phyloP scores from a whole-genome alignment of 345 rosid genomes.

The Linum trigynum region DNA sequence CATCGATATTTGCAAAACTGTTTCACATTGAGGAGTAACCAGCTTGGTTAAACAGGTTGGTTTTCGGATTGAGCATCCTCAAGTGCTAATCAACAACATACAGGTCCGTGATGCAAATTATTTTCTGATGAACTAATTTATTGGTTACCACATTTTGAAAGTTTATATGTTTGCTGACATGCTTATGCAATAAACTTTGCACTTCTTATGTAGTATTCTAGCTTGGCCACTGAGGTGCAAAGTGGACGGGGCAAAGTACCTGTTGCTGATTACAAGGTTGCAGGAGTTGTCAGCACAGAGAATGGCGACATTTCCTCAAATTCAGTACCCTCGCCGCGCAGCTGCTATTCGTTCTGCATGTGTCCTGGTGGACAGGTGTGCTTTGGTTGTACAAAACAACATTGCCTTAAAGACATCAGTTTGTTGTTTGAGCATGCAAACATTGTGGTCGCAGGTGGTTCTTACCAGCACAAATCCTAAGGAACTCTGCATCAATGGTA shows the following conservation, averaged over 20 bases:
- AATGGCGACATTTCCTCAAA: conserved; percentile 22
- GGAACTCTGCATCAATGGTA: conserved; percentile 89
- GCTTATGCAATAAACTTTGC: background rate
- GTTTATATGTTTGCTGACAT: background rate
- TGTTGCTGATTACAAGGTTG: conserved; percentile 91
- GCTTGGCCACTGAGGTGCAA: conserved; percentile 50
- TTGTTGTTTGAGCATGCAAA: background rate
- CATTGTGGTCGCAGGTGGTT: conserved; percentile 55
- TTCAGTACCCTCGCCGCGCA: conserved; percentile 28
- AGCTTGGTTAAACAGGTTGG: conserved; percentile 58
- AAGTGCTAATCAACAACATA: conserved; percentile 75
- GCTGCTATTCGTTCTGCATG: conserved; percentile 99
- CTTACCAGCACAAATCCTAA: conserved; percentile 76
- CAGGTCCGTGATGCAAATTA: conserved; percentile 41
- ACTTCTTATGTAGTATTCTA: conserved; percentile 49
- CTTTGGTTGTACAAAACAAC: background rate
- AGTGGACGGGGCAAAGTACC: conserved; percentile 89
- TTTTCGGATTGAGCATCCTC: conserved; percentile 94
- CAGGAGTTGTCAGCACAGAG: conserved; percentile 39
- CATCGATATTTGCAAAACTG: too few species aligned
- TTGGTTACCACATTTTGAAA: too few species aligned
- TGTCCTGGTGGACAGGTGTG: conserved; percentile 98
- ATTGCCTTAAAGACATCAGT: background rate
- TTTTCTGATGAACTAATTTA: background rate
- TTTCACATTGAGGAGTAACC: conserved; percentile 6